Evolutionary conservation across 129 eudicot genomes (phyloP).

Genomic region (Artemisia annua): DNA sequence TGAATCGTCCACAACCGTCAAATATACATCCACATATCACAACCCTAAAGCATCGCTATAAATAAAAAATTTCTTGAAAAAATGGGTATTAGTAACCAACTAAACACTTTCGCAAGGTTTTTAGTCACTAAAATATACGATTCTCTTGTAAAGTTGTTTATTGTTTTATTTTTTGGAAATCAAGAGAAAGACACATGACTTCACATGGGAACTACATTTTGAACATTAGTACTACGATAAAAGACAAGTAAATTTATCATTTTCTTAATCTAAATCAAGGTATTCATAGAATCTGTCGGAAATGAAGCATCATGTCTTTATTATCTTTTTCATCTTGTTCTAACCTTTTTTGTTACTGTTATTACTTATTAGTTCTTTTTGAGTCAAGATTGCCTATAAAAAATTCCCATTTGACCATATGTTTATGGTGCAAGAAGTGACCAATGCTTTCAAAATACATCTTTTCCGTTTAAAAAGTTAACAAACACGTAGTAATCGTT

Average conservation of each 20-base stretch:
- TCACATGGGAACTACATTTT: conserved; percentile 28
- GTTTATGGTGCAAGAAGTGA: not conserved
- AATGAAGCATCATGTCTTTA: conserved; percentile 19
- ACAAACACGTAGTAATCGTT: too few relatives aligned
- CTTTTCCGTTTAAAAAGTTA: not conserved
- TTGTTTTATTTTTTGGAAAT: conserved; percentile 36
- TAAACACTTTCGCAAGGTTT: not conserved
- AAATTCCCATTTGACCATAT: not conserved
- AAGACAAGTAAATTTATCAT: conserved; percentile 22
- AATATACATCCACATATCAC: too few relatives aligned
- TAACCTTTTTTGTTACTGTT: not conserved
- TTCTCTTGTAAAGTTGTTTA: conserved; percentile 33
- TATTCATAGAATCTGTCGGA: conserved; percentile 26
- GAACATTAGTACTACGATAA: conserved; percentile 12
- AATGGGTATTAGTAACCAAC: not conserved
- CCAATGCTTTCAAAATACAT: not conserved
- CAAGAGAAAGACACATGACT: conserved; percentile 44
- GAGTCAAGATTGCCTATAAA: not conserved
- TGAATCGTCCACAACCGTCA: too few relatives aligned
- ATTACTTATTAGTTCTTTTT: not conserved
- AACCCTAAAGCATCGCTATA: too few relatives aligned
- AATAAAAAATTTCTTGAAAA: too few relatives aligned
- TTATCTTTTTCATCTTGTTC: too few relatives aligned
- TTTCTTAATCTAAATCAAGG: conserved; percentile 3
- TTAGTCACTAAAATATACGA: not conserved